Base-by-base conservation (phyloP, 164 flowering plant genomes). In the Euptelea pleiosperma region DNA sequence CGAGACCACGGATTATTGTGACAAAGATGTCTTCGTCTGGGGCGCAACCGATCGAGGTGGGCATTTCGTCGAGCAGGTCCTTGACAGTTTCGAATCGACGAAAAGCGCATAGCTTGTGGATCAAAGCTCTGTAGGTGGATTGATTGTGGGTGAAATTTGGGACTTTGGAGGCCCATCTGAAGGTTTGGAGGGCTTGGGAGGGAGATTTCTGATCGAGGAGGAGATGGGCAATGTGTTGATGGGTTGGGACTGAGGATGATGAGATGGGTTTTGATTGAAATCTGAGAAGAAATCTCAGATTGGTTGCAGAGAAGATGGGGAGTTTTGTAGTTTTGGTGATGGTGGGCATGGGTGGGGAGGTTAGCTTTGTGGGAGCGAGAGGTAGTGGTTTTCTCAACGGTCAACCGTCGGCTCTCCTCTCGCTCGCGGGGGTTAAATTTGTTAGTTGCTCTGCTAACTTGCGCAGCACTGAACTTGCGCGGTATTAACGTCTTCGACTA, bases 41-140 rank as follows among this genome's bases (percentile, higher is more conserved):
- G 43, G 77, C 61, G 0, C 66, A 58, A 3, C 84, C 86, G 11
- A 87, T 63, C 42, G 85, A 70, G 51, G 49, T n/a, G 16, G 88
- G 87, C 83, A 89, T 89, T 82, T 87, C 91, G 56, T 83, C 84
- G 63, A 92, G 93, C 80, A 92, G 54, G 8, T 80, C 46, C 2
- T 73, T 43, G 58, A 75, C 88, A 21, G 63, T 58, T 3, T 81
- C 78, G 35, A 89, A 89, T 8, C 79, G 77, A 42, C 90, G 82
- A 51, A 84, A 87, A 54, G 67, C 2, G 55, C 88, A 87, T 30
- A 92, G 73, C 78, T 80, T 87, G 79, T 81, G 82, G 36, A 89
- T 66, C 52, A 89, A 47, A 33, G 91, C 91, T 31, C 84, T 70
- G 83, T 85, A 87, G 33, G 92, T 91, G 57, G 89, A 78, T 39